These are phyloP conservation scores for Lophium mytilinum DNA, from an alignment of 495 filamentous ascomycete genomes.

Conservation along the genomic window DNA sequence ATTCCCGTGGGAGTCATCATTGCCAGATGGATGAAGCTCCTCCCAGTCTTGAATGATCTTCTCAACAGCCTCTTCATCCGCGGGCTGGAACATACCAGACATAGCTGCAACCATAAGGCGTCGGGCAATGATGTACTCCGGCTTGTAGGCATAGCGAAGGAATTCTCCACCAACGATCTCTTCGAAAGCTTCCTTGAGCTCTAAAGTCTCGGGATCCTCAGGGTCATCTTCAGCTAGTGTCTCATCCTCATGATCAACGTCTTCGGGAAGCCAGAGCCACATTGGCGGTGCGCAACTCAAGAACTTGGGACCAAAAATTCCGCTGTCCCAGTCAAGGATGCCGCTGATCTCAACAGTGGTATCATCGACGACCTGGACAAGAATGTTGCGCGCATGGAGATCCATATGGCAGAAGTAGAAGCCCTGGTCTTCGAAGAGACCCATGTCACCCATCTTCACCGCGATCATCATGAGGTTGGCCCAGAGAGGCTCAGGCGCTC, in stretches of 20 bases:
- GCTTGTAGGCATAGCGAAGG: background rate
- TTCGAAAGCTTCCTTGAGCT: conserved; percentile 1
- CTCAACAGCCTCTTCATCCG: background rate
- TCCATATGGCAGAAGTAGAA: too few relatives aligned
- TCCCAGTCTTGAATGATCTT: background rate
- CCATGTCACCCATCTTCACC: too few relatives aligned
- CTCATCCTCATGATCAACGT: background rate
- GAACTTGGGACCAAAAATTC: background rate
- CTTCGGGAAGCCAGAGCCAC: background rate
- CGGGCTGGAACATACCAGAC: background rate
- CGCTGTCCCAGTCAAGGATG: background rate
- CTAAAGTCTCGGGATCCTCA: background rate
- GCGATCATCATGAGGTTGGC: too few relatives aligned
- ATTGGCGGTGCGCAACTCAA: background rate
- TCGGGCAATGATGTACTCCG: conserved; percentile 1
- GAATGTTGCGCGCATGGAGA: too few relatives aligned
- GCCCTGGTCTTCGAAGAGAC: too few relatives aligned
- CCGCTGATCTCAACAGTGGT: background rate
- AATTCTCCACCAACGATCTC: background rate
- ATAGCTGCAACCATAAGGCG: background rate
- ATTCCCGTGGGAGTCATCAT: too few relatives aligned
- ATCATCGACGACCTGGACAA: too few relatives aligned
- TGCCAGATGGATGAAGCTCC: too few relatives aligned
- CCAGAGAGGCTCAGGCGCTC: too few relatives aligned
- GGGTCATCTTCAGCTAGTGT: too few relatives aligned